These are phyloP conservation scores for Hypoxylon trugodes DNA, from an alignment of 495 filamentous ascomycete genomes.

Conservation along the genomic window DNA sequence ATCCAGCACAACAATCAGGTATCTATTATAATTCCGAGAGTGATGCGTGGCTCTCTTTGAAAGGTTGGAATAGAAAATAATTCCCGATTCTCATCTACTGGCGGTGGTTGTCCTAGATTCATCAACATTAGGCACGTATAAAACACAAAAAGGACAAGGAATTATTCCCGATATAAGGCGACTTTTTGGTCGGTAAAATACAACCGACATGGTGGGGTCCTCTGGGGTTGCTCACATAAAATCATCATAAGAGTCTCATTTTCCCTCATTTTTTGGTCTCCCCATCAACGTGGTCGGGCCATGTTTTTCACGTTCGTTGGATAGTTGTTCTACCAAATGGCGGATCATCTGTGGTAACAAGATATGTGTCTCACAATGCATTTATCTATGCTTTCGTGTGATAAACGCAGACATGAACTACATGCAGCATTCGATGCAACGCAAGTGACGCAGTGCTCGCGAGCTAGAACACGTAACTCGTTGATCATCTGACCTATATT, in stretches of 20 bases:
- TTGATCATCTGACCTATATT: constrained; percentile 16
- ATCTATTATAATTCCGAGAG: no score
- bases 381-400: background rate
- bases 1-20: no score
- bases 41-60: constrained; percentile 27
- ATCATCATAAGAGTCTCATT: constrained; percentile 34
- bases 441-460: background rate
- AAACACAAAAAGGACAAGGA: background rate
- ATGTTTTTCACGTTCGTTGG: constrained; percentile 10
- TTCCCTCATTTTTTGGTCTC: no score
- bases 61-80: constrained; percentile 12
- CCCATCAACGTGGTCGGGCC: constrained; percentile 9
- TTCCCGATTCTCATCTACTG: no score
- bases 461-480: background rate
- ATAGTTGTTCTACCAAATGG: constrained; percentile 26
- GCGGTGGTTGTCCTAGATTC: background rate
- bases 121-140: background rate
- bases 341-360: constrained; percentile 12
- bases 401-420: background rate
- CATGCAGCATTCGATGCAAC: constrained; percentile 7
- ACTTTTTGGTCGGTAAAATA: constrained; percentile 1
- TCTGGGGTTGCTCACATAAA: constrained; percentile 4
- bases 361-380: background rate
- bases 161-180: background rate
- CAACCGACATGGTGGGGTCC: constrained; percentile 7